Conservation (phyloP, 1,284 basidiomycete genomes). For the Vanrija humicola region DNA sequence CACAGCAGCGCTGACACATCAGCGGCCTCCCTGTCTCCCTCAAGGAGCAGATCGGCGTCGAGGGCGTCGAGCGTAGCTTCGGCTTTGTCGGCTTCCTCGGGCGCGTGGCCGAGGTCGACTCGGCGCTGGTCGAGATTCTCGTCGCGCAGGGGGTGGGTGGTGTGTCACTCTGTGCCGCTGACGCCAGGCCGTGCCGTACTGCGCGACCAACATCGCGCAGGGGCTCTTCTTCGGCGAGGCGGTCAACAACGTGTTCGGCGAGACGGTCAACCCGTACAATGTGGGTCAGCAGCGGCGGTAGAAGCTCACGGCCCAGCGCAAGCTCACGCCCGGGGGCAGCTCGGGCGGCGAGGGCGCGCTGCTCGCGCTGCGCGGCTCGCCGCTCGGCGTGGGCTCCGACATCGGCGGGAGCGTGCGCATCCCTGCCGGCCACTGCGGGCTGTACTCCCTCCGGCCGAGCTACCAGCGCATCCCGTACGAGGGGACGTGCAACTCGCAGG, state of each 20-base stretch:
- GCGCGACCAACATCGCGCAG: conserved; percentile 17
- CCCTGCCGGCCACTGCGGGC: conserved; percentile 12
- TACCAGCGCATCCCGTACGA: conserved; percentile 1
- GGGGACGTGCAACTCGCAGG: neutral
- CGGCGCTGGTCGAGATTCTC: conserved; percentile 33
- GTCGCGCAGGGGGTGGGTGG: conserved; percentile 19
- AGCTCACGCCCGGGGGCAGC: conserved; percentile 57
- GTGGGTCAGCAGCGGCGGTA: neutral
- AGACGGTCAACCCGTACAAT: conserved; percentile 21
- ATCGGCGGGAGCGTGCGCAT: conserved; percentile 26
- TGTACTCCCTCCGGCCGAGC: conserved; percentile 14
- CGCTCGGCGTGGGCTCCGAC: conserved; percentile 58
- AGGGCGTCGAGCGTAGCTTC: conserved; percentile 45
- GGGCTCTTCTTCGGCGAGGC: conserved; percentile 14
- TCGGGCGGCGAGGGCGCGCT: conserved; percentile 64
- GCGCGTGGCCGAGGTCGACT: conserved; percentile 26
- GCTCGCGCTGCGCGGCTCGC: conserved; percentile 58
- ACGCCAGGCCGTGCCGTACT: neutral
- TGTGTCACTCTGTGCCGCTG: conserved; percentile 1
- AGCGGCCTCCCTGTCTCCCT: conserved; percentile 53
- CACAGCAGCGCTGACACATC: no score
- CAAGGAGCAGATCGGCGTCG: conserved; percentile 45
- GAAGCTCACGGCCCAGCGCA: conserved; percentile 40
- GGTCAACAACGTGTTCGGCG: conserved; percentile 20
- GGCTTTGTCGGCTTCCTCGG: conserved; percentile 37